Evolutionary conservation across 208 protist species (phyloP).

Genomic region (Borovskyia barvae): DNA sequence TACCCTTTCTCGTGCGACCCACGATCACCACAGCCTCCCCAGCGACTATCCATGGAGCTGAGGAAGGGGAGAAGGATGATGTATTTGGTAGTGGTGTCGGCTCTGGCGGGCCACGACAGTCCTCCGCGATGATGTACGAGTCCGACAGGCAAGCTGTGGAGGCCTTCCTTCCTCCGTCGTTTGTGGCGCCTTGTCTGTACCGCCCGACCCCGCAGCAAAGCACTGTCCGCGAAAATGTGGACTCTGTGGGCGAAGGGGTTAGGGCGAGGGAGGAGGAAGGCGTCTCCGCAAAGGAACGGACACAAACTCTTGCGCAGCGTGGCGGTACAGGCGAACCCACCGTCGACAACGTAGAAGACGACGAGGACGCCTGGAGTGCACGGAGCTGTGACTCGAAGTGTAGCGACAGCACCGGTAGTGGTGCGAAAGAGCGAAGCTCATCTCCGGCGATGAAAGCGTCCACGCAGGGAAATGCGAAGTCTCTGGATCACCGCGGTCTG

Average conservation of each 20-base stretch:
- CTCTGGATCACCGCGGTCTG: not conserved
- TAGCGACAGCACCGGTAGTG: not conserved
- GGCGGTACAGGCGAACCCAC: too few relatives aligned
- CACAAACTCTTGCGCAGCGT: too few relatives aligned
- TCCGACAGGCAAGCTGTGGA: constrained; percentile 28
- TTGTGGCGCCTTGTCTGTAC: constrained; percentile 42
- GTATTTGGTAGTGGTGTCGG: too few relatives aligned
- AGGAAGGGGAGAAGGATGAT: too few relatives aligned
- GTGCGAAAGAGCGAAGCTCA: not conserved
- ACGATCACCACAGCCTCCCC: constrained; percentile 3
- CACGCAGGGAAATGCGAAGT: not conserved
- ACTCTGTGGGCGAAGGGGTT: constrained; percentile 10
- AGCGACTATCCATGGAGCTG: not conserved
- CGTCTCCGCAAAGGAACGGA: too few relatives aligned
- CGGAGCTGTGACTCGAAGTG: not conserved
- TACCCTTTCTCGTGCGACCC: constrained; percentile 57
- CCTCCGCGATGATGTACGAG: not conserved
- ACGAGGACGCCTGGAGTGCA: not conserved
- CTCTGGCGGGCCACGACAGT: too few relatives aligned
- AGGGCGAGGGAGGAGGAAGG: constrained; percentile 19
- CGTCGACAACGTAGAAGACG: constrained; percentile 17
- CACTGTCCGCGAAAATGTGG: not conserved
- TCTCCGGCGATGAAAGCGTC: not conserved
- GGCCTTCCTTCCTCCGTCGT: constrained; percentile 53
- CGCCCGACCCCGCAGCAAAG: constrained; percentile 11